These are phyloP conservation scores for Coleophoma cylindrospora DNA, from an alignment of 2,329 filamentous ascomycete genomes.

Conservation along the genomic window DNA sequence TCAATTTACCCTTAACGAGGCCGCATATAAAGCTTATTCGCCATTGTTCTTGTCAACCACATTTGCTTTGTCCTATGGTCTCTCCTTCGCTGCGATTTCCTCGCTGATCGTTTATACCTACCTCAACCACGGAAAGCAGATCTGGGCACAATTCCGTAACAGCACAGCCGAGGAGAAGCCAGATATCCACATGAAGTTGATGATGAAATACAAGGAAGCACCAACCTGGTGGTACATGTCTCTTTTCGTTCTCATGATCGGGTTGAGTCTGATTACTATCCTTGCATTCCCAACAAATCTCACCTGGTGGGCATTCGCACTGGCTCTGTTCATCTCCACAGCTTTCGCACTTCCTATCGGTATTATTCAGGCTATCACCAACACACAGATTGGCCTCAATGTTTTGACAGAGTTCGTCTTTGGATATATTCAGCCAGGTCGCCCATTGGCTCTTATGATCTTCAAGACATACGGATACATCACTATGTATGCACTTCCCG, in stretches of 20 bases:
- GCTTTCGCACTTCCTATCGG: conserved; percentile 62
- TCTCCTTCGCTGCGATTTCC: conserved; percentile 66
- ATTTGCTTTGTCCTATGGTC: conserved; percentile 60
- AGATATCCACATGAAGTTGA: conserved; percentile 48
- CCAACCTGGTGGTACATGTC: conserved; percentile 53
- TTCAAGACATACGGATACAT: conserved; percentile 73
- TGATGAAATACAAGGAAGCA: conserved; percentile 49
- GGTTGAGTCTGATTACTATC: conserved; percentile 31
- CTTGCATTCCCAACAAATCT: conserved; percentile 59
- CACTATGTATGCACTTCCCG: conserved; percentile 53
- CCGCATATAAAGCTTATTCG: conserved; percentile 62
- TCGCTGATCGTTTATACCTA: conserved; percentile 63
- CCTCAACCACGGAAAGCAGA: conserved; percentile 60
- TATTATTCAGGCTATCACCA: conserved; percentile 65
- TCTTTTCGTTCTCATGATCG: conserved; percentile 41
- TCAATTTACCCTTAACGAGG: conserved; percentile 56
- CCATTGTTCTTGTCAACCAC: conserved; percentile 67
- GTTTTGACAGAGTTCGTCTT: conserved; percentile 70
- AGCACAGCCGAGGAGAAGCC: conserved; percentile 28
- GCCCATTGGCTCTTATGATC: conserved; percentile 70
- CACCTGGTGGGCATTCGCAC: conserved; percentile 58
- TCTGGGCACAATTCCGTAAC: conserved; percentile 38
- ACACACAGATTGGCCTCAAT: conserved; percentile 67
- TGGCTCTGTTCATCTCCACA: conserved; percentile 60
- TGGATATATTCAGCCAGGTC: conserved; percentile 68